These are phyloP conservation scores for Dryas drummondii DNA, from an alignment of 306 rosid species.

Conservation along the genomic window DNA sequence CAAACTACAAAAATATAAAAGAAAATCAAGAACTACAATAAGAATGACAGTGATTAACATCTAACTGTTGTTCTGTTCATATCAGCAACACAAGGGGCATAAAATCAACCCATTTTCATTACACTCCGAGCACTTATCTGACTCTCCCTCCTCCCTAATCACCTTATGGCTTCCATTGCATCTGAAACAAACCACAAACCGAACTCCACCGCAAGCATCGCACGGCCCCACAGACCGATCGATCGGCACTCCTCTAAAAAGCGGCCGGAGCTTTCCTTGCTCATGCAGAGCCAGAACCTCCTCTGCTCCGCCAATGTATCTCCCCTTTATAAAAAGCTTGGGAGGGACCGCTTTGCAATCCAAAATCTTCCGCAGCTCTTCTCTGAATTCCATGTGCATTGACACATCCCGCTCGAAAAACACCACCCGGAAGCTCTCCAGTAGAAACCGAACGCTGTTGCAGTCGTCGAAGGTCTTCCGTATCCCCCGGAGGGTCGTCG, in stretches of 20 bases:
- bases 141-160: conserved; percentile 33
- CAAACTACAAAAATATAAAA: background rate
- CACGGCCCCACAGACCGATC: conserved; percentile 53
- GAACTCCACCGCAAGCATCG: conserved; percentile 70
- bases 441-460: conserved; percentile 62
- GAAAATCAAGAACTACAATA: background rate
- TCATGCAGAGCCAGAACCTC: conserved; percentile 70
- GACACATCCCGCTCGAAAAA: conserved; percentile 76
- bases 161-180: conserved; percentile 78
- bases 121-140: conserved; percentile 48
- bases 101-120: conserved; percentile 86
- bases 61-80: no score
- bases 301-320: conserved; percentile 79
- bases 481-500: conserved; percentile 75
- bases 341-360: conserved; percentile 63
- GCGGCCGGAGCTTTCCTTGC: conserved; percentile 59
- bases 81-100: conserved; percentile 72
- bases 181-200: conserved; percentile 67
- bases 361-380: conserved; percentile 58
- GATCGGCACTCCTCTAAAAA: conserved; percentile 54
- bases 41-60: background rate
- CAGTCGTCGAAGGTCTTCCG: conserved; percentile 84
- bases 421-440: conserved; percentile 67
- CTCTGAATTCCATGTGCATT: conserved; percentile 73
- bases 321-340: conserved; percentile 72